phyloP scores from a whole-genome alignment of 208 protist species.

The Wallacemonas sp. region DNA sequence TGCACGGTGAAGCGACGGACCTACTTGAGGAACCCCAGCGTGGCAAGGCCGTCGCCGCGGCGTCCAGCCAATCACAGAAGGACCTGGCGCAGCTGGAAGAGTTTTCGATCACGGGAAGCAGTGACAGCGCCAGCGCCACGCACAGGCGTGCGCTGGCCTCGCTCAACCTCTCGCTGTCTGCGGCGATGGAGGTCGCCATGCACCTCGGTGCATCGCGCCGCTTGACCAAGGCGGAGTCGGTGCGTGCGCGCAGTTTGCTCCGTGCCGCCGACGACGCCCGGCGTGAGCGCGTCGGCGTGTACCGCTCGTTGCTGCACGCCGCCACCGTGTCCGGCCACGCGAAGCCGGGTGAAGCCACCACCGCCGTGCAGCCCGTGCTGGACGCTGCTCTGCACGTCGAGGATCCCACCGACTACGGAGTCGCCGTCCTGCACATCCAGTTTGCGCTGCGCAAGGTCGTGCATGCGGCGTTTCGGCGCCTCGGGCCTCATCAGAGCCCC shows the following conservation, averaged over 20 bases:
- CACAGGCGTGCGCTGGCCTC: constrained; percentile 62
- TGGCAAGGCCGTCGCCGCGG: no score
- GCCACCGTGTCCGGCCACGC: constrained; percentile 11
- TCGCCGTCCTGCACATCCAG: constrained; percentile 75
- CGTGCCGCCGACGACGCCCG: constrained; percentile 65
- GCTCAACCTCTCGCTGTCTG: constrained; percentile 63
- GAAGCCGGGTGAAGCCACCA: not conserved
- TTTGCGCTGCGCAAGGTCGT: constrained; percentile 87
- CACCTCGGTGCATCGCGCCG: constrained; percentile 55
- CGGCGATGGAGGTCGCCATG: constrained; percentile 69
- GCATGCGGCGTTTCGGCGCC: constrained; percentile 69
- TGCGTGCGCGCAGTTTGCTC: constrained; percentile 59
- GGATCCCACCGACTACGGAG: constrained; percentile 74
- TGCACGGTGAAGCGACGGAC: not conserved
- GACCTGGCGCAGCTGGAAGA: constrained; percentile 30
- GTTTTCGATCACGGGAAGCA: constrained; percentile 37
- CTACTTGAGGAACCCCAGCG: no score
- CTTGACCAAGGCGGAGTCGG: constrained; percentile 32
- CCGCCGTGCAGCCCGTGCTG: constrained; percentile 16
- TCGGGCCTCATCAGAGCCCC: constrained; percentile 52
- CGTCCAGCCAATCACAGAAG: constrained; percentile 16
- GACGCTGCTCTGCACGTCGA: constrained; percentile 67
- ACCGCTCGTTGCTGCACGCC: constrained; percentile 32
- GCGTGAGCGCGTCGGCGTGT: constrained; percentile 54
- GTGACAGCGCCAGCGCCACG: constrained; percentile 43